These are phyloP conservation scores for Zhuliangozyma parablackwelliae DNA, from an alignment of 1,139 yeast genomes.

Conservation along the genomic window DNA sequence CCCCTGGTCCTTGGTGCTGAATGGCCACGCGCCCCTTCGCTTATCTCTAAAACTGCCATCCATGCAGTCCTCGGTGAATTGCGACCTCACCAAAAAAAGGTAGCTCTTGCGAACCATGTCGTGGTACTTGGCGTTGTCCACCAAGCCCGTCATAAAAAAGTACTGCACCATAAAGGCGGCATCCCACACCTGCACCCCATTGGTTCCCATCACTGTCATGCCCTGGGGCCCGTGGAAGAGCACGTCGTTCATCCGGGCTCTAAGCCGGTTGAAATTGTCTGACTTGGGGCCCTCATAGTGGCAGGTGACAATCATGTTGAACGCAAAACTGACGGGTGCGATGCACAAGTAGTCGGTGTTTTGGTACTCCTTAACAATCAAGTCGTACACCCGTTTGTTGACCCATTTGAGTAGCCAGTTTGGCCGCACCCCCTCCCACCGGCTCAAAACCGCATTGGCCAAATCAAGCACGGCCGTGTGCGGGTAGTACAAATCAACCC, in stretches of 20 bases:
- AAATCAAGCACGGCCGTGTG: conserved; percentile 66
- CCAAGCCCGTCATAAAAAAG: conserved; percentile 74
- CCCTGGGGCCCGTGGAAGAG: conserved; percentile 88
- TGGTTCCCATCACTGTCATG: conserved; percentile 92
- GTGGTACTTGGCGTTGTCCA: conserved; percentile 62
- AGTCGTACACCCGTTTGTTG: conserved; percentile 51
- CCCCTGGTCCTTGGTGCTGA: conserved; percentile 93
- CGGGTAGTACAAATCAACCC: conserved; percentile 90
- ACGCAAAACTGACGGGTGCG: conserved; percentile 91
- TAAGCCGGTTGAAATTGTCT: conserved; percentile 50
- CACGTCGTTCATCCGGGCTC: conserved; percentile 67
- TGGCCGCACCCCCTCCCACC: conserved; percentile 76
- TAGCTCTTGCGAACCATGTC: conserved; percentile 61
- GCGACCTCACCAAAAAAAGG: conserved; percentile 72
- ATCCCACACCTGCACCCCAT: conserved; percentile 98
- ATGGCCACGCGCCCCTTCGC: conserved; percentile 95
- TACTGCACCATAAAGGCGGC: conserved; percentile 87
- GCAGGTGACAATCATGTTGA: conserved; percentile 69
- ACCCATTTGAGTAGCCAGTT: conserved; percentile 58
- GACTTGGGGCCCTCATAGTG: conserved; percentile 71
- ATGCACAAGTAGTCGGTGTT: conserved; percentile 83
- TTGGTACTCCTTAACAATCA: conserved; percentile 66
- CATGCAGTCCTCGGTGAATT: conserved; percentile 76
- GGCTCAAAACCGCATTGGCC: conserved; percentile 56
- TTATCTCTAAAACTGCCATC: conserved; percentile 79